Base-by-base conservation (phyloP, 2,329 filamentous ascomycete species). In the Cordyceps pruinosa region DNA sequence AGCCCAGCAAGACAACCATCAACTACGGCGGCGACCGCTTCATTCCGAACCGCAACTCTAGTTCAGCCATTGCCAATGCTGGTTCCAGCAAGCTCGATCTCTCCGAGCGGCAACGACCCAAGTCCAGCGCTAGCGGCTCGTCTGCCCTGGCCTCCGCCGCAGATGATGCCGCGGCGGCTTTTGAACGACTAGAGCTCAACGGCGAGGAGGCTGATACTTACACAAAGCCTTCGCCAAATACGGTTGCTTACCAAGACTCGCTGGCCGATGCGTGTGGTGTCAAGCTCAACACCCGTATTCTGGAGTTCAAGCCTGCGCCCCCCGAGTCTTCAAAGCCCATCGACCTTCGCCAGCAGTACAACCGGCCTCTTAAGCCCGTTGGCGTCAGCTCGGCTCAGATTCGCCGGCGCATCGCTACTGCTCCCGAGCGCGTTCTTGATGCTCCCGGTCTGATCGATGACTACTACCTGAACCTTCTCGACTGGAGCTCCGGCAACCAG, bases 241-340 rank as follows among this genome's bases (percentile, higher is more conserved):
- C 89, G 2, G 85, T 90, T 54, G 93, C 93, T 23, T 97, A 97
- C 72, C 89, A 97, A 73, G 90, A 94, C 59, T 93, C 91, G 3
- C 78, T 97, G 46, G 92, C 93, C 46, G 87, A 86, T 63, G 93
- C 93, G 50, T 97, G 93, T 71, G 94, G 92, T 58, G 90, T 99
- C 61, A 93, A 86, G 69, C 83, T 96, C 61, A 96, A 92, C 78
- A 95, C 92, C 56, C 89, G 94, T 61, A 99, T 99, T 66, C 87
- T 99, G 52, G 89, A 94, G 59, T 99, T 97, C 82, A 99, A 99
- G 85, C 94, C 94, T 56, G 91, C 93, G 2, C 84, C 94, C n/a
- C 94, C 94, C 4, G 94, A 97, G 77, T 97, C 94, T 7, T 96
- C 92, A 34, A 97, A 96, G 81, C 94, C 94, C 35, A 96, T 99